Percentiles rank a stretch among this genome's conserved stretches.
Conservation (phyloP, 164 flowering plant genomes). For the Stephania cephalantha region DNA sequence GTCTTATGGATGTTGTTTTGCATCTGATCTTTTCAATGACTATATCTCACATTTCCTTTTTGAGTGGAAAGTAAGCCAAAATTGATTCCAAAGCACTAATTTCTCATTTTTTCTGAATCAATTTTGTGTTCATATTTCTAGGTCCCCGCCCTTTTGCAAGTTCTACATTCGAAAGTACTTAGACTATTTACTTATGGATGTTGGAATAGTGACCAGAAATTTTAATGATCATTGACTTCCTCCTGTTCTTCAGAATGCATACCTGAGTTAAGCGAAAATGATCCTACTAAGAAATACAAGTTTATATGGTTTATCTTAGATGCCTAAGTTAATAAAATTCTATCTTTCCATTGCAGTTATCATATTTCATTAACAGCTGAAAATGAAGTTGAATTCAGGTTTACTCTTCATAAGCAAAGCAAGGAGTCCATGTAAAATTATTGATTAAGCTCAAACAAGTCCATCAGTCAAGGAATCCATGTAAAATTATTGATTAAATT, state of each 20-base stretch:
- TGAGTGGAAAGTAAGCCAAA: too few species aligned
- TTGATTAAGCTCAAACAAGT: neutral
- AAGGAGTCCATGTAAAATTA: constrained; percentile 31
- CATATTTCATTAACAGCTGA: constrained; percentile 37
- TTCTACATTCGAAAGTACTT: too few species aligned
- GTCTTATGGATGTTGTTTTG: too few species aligned
- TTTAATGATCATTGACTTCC: neutral
- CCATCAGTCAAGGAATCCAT: constrained; percentile 12
- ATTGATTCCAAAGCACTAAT: too few species aligned
- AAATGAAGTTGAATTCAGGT: constrained; percentile 29
- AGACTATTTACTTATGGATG: too few species aligned
- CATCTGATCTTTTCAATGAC: too few species aligned
- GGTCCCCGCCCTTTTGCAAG: too few species aligned
- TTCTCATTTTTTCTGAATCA: too few species aligned
- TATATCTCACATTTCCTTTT: too few species aligned
- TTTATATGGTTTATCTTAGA: neutral
- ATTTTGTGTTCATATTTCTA: too few species aligned
- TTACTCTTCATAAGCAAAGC: constrained; percentile 34
- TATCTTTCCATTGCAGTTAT: constrained; percentile 30
- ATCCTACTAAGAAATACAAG: too few species aligned
- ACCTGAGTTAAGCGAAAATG: constrained; percentile 33
- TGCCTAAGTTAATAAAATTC: neutral
- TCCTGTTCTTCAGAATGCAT: constrained; percentile 38
- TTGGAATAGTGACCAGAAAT: too few species aligned
- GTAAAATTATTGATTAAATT: constrained; percentile 13